Evolutionary conservation across 1,139 yeast genomes (phyloP).

Genomic region (Kluyveromyces sp.): DNA sequence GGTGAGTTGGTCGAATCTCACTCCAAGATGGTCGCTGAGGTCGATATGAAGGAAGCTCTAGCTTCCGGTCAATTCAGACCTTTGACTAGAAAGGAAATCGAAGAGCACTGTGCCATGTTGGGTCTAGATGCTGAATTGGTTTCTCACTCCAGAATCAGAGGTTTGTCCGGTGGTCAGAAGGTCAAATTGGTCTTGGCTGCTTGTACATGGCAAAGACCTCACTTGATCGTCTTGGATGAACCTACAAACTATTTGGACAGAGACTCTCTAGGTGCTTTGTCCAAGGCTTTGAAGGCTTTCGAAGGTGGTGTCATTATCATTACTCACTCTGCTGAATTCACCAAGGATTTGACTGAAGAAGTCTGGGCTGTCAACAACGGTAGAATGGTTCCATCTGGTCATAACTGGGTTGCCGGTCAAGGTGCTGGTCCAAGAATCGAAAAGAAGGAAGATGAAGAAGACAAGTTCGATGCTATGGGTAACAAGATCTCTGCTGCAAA

Average conservation of each 20-base stretch:
- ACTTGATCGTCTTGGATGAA: conserved; percentile 97
- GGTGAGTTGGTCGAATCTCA: conserved; percentile 98
- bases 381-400: conserved; percentile 98
- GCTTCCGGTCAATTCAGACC: conserved; percentile 99
- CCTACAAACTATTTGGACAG: conserved; percentile 99
- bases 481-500: conserved; percentile 95
- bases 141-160: conserved; percentile 99
- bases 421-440: conserved; percentile 99
- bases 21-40: conserved; percentile 99
- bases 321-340: conserved; percentile 99
- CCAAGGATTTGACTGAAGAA: conserved; percentile 98
- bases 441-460: conserved; percentile 96
- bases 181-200: conserved; percentile 99
- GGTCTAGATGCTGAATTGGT: conserved; percentile 99
- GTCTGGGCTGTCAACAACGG: conserved; percentile 99
- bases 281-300: conserved; percentile 97
- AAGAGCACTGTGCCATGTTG: conserved; percentile 95
- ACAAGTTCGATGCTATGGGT: conserved; percentile 99
- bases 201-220: conserved; percentile 99
- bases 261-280: conserved; percentile 98
- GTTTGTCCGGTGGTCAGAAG: conserved; percentile 99
- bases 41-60: conserved; percentile 99
- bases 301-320: conserved; percentile 99
- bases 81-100: conserved; percentile 98
- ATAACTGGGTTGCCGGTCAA: conserved; percentile 99